Evolutionary conservation across 176 grass and related monocot species (phyloP).

Genomic region (Zea luxurians): DNA sequence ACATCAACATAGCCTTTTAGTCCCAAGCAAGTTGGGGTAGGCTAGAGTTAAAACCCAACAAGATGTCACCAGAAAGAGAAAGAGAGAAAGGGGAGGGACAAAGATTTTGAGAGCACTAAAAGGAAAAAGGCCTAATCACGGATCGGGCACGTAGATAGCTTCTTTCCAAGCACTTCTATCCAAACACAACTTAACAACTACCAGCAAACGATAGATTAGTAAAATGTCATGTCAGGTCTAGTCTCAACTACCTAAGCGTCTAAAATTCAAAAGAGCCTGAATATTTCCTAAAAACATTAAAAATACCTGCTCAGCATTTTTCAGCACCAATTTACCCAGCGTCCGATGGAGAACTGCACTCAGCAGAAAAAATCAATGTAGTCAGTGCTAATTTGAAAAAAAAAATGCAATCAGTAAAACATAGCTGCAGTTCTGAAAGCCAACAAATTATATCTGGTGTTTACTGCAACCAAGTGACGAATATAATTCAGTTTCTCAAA

Average conservation of each 20-base stretch:
- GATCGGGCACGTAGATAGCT: too few species aligned
- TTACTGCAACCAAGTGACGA: neutral
- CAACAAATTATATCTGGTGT: neutral
- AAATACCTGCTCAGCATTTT: slow-evolving; percentile 82
- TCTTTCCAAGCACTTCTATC: too few species aligned
- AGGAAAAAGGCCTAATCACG: too few species aligned
- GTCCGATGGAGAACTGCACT: slow-evolving; percentile 65
- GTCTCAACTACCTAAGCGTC: neutral
- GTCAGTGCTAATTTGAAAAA: neutral
- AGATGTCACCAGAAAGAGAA: too few species aligned
- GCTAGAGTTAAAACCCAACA: too few species aligned
- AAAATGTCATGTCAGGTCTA: neutral
- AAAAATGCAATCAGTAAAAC: neutral
- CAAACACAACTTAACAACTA: neutral
- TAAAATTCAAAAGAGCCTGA: slow-evolving; percentile 4
- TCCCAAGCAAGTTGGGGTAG: too few species aligned
- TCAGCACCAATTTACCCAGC: slow-evolving; percentile 77
- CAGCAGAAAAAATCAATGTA: slow-evolving; percentile 25
- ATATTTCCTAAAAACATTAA: neutral
- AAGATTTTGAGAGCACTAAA: too few species aligned
- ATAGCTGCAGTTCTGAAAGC: neutral
- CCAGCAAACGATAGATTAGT: neutral
- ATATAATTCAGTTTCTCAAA: neutral
- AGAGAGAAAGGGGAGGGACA: too few species aligned
- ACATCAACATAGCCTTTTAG: too few species aligned